Base-by-base conservation (phyloP, 441 rosid species). In the Adansonia madagascariensis region DNA sequence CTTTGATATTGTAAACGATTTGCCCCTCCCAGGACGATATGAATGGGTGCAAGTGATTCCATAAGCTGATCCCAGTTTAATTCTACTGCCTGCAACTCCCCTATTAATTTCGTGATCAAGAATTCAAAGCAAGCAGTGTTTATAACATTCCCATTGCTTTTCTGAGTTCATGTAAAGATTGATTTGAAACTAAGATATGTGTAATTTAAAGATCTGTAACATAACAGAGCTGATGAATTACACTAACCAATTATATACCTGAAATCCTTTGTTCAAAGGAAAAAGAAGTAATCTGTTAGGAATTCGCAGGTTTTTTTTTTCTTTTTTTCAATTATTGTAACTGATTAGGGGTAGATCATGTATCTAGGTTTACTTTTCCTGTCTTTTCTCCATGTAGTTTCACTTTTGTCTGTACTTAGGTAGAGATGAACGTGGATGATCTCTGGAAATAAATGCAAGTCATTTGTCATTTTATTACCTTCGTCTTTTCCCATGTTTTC, bases 11-110 rank as follows among this genome's bases (percentile, higher is more conserved):
- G 84, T 78, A 83, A 88, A 82, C 57, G 95, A 88, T 75, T 3
- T 78, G 53, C 93, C 95, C 9, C 89, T 89, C 55, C 79, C 84
- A 0, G 95, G 95, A 57, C 89, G 89, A 0, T 89, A 84, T 27
- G 91, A 87, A 60, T 91, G 95, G 95, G 89, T 80, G 64, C 87
- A 82, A 82, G 80, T 88, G 65, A 24, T 5, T 69, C 88, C 86
- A 74, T 85, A 79, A 82, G 77, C 50, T 22, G 68, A 53, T n/a
- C 1, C 69, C 66, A 6, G 5, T 0, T 22, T 22, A 5, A 11
- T 20, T 24, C 50, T 41, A 27, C 44, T 62, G 9, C 66, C 41
- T 61, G 15, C 44, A 77, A 57, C 71, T 62, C 46, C 20, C 57
- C 1, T 0, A 35, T 71, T 60, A 1, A 27, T 71, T 78, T 56